phyloP scores from a whole-genome alignment of 768 basidiomycete genomes.

The Leccinum longicurvipes region DNA sequence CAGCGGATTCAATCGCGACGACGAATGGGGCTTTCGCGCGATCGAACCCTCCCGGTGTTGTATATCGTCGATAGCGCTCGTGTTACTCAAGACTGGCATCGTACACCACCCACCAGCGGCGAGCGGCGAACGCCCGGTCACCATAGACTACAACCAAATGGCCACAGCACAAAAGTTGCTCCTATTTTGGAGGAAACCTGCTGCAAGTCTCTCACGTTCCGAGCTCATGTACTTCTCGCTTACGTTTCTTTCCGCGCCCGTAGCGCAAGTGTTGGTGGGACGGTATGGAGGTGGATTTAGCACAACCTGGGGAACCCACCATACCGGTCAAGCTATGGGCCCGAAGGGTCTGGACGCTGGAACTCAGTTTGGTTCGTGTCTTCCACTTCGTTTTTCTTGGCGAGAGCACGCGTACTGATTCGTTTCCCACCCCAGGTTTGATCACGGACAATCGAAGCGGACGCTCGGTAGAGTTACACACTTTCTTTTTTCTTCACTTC shows the following conservation, averaged over 20 bases:
- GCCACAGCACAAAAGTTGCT: conserved; percentile 95
- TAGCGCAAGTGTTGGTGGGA: conserved; percentile 99
- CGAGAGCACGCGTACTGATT: neutral
- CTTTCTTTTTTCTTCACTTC: conserved; percentile 10
- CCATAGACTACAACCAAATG: conserved; percentile 91
- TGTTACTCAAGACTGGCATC: conserved; percentile 96
- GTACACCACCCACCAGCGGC: conserved; percentile 55
- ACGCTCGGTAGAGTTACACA: conserved; percentile 2
- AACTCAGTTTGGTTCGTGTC: conserved; percentile 79
- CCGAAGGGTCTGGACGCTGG: conserved; percentile 95
- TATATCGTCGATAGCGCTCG: conserved; percentile 97
- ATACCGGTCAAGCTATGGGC: conserved; percentile 90
- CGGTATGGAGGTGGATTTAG: conserved; percentile 85
- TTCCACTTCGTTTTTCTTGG: neutral
- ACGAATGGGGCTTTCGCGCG: conserved; percentile 96
- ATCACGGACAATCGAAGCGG: conserved; percentile 2
- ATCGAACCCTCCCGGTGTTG: conserved; percentile 95
- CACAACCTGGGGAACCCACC: conserved; percentile 49
- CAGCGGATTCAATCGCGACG: conserved; percentile 93
- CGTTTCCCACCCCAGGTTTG: conserved; percentile 15
- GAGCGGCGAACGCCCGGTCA: conserved; percentile 66
- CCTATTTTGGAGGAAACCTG: conserved; percentile 98
- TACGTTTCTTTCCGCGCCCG: neutral
- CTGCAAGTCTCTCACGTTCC: conserved; percentile 55
- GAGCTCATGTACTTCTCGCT: neutral